These are phyloP conservation scores for Linanthus parryae DNA, from an alignment of 148 eudicot species.

Conservation along the genomic window DNA sequence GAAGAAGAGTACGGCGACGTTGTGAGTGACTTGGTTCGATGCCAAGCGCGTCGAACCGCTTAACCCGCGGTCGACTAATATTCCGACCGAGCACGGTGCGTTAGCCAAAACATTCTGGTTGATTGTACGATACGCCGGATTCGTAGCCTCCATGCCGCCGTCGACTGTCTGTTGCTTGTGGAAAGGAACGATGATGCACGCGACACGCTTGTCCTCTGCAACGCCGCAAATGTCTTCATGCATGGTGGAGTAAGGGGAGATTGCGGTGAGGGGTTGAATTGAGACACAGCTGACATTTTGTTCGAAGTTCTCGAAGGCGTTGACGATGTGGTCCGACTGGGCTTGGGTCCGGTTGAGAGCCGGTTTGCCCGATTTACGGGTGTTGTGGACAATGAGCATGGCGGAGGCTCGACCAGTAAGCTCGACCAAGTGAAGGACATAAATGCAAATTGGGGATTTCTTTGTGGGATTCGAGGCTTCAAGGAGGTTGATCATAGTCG, in stretches of 20 bases:
- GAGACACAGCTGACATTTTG: conserved; percentile 22
- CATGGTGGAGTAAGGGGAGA: conserved; percentile 33
- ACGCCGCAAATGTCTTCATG: conserved; percentile 31
- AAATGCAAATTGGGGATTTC: conserved; percentile 48
- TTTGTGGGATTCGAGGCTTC: conserved; percentile 54
- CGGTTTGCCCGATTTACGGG: conserved; percentile 46
- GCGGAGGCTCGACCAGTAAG: conserved; percentile 67
- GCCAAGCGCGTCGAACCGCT: conserved; percentile 23
- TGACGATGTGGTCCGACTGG: conserved; percentile 78
- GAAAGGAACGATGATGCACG: conserved; percentile 24
- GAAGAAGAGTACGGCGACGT: conserved; percentile 20
- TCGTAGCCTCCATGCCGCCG: conserved; percentile 29
- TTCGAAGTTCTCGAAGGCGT: conserved; percentile 31
- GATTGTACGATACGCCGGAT: conserved; percentile 17
- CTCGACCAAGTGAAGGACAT: conserved; percentile 47
- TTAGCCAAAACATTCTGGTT: conserved; percentile 26
- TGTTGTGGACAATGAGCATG: conserved; percentile 79
- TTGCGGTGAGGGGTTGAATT: conserved; percentile 24
- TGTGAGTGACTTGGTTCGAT: conserved; percentile 9
- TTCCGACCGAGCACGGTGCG: conserved; percentile 31
- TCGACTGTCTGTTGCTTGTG: conserved; percentile 35
- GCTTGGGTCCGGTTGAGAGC: conserved; percentile 68
- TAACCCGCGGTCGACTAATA: conserved; percentile 31
- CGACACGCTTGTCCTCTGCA: conserved; percentile 25
- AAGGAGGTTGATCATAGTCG: conserved; percentile 70